Base-by-base conservation (phyloP, 2,329 filamentous ascomycete genomes). In the Penicillium sp. region DNA sequence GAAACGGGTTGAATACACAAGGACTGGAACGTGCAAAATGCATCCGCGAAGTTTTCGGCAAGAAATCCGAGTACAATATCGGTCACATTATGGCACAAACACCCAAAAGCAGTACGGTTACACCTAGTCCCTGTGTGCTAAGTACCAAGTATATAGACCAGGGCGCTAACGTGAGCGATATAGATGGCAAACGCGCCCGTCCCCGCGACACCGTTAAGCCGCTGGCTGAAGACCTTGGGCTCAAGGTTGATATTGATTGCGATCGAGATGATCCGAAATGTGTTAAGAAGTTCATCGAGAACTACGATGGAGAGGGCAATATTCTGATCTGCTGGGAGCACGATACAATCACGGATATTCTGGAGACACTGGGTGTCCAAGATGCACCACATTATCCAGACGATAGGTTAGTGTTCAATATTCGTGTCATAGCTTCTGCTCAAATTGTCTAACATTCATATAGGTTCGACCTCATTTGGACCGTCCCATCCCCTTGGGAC, bases 291-390 rank as follows among this genome's bases (percentile, higher is more conserved):
- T 74, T 74, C 0, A 78, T 86, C 1, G 62, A 80, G 1, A 60
- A 61, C 6, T 84, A 83, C 57, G 53, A 63, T 0, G 80, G 81
- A 0, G 55, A 67, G 0, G 82, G 82, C 16, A 87, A 87, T 60
- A 81, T 87, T 44, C 68, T 87, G 42, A 81, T 87, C 55, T 85
- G 83, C 72, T 86, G 84, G 84, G 80, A 86, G 62, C 84, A 87
- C 65, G 73, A 78, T 49, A 71, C 73, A 17, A 67, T 86, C 45
- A 78, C 74, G 33, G 75, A 82, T 57, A 81, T 87, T 61, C 79
- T 76, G 2, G 61, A 80, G 58, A 70, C 73, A 16, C 66, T 87
- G 17, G 84, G 84, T 0, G 80, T 77, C 51, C 65, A 76, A 8
- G 62, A 81, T 61, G 76, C 79, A 0, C 77, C 78, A 1, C 65